phyloP scores from a whole-genome alignment of 768 basidiomycete species.

The Mycena leptocephala region DNA sequence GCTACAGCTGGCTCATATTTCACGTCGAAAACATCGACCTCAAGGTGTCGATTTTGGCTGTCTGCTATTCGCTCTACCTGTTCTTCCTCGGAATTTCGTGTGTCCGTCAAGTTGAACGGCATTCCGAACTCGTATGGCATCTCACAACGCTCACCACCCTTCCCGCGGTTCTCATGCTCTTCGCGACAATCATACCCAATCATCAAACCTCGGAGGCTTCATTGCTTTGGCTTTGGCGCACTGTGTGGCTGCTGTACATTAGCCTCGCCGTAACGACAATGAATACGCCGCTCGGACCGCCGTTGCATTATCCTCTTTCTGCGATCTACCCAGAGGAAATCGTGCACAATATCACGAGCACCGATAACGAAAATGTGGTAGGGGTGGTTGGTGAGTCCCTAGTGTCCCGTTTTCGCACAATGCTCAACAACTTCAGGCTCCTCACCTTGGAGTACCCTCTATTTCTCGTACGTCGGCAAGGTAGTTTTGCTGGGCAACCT shows the following conservation, averaged over 20 bases:
- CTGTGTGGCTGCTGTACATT: constrained; percentile 60
- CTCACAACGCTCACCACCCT: constrained; percentile 70
- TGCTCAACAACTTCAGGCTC: too few species aligned
- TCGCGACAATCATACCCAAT: constrained; percentile 72
- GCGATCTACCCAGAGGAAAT: constrained; percentile 84
- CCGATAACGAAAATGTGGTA: constrained; percentile 80
- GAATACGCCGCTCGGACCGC: constrained; percentile 82
- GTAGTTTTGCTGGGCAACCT: constrained; percentile 89
- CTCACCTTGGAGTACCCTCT: constrained; percentile 72
- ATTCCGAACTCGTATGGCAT: constrained; percentile 73
- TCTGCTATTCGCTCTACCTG: constrained; percentile 73
- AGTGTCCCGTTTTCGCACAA: background rate
- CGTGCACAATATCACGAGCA: constrained; percentile 71
- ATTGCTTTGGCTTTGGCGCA: constrained; percentile 64
- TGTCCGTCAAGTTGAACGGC: constrained; percentile 54
- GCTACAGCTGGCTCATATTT: constrained; percentile 69
- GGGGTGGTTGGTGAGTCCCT: constrained; percentile 65
- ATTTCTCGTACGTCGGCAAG: constrained; percentile 92
- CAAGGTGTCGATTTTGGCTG: constrained; percentile 57
- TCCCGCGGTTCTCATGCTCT: constrained; percentile 61
- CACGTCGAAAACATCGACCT: constrained; percentile 49
- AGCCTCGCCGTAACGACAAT: constrained; percentile 54
- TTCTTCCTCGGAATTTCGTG: constrained; percentile 69
- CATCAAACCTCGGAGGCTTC: constrained; percentile 39
- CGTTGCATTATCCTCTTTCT: constrained; percentile 80